A percentile compares a stretch with the other conserved stretches of the same genome.
Evolutionary conservation across 2,329 filamentous ascomycete genomes (phyloP).

Genomic region (Lachnellula arida): DNA sequence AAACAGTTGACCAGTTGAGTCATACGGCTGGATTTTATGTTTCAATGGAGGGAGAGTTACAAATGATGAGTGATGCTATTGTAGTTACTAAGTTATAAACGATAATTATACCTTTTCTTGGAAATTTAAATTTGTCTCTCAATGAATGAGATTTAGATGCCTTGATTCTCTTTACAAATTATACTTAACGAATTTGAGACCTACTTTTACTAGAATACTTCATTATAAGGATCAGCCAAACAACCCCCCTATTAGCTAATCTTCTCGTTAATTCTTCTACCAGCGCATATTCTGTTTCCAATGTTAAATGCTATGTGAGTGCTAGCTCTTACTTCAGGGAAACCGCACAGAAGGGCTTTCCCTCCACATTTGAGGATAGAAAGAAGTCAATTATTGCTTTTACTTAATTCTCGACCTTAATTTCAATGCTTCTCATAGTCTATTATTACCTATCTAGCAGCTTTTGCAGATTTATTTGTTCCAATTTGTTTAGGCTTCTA

Average conservation of each 20-base stretch:
- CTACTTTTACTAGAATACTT: slow-evolving; percentile 38
- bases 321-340: too few relatives aligned
- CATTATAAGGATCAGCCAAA: too few relatives aligned
- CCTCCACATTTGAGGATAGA: slow-evolving; percentile 51
- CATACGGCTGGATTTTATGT: slow-evolving; percentile 32
- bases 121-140: slow-evolving; percentile 47
- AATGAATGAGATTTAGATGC: slow-evolving; percentile 46
- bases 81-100: slow-evolving; percentile 22
- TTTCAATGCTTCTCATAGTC: slow-evolving; percentile 55
- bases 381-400: slow-evolving; percentile 41
- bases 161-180: too few relatives aligned
- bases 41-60: slow-evolving; percentile 20
- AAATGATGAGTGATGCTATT: slow-evolving; percentile 16
- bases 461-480: slow-evolving; percentile 70
- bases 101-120: slow-evolving; percentile 25
- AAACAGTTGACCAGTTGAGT: slow-evolving; percentile 54
- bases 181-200: too few relatives aligned
- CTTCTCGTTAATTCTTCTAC: too few relatives aligned
- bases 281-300: too few relatives aligned
- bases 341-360: slow-evolving; percentile 51
- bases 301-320: too few relatives aligned
- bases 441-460: slow-evolving; percentile 39
- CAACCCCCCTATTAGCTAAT: too few relatives aligned
- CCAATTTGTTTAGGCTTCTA: slow-evolving; percentile 59
- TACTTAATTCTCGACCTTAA: too few relatives aligned